A percentile compares a stretch with the other conserved stretches of the same genome.
These are phyloP conservation scores for Neonectria sp. DNA, from an alignment of 2,329 filamentous ascomycete species.

Conservation along the genomic window DNA sequence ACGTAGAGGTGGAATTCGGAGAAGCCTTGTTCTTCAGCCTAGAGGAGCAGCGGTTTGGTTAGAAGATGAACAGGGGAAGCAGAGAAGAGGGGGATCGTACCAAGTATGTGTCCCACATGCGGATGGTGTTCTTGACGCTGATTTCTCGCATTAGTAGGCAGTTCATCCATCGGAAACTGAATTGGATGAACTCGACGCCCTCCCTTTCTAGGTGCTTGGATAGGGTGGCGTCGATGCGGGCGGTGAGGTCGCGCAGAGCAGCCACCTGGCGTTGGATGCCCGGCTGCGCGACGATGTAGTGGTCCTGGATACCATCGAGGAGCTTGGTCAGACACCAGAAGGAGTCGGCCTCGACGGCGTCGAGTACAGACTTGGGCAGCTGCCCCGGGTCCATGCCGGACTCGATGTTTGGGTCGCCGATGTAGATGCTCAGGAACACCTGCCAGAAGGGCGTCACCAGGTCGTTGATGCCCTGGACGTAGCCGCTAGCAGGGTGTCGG, in stretches of 20 bases:
- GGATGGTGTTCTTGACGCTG: slow-evolving; percentile 94
- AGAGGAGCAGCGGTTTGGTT: neutral
- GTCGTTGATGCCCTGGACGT: slow-evolving; percentile 99
- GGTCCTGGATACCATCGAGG: slow-evolving; percentile 98
- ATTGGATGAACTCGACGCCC: slow-evolving; percentile 98
- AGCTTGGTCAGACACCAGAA: slow-evolving; percentile 99
- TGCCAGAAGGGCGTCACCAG: slow-evolving; percentile 98
- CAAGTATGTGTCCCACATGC: slow-evolving; percentile 99
- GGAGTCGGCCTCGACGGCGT: slow-evolving; percentile 96
- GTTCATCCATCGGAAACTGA: slow-evolving; percentile 99
- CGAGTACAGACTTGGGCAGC: slow-evolving; percentile 88
- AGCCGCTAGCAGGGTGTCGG: slow-evolving; percentile 95
- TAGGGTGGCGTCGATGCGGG: slow-evolving; percentile 86
- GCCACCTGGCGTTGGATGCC: slow-evolving; percentile 96
- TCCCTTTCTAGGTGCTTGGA: slow-evolving; percentile 92
- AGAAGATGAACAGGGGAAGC: neutral
- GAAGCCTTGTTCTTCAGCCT: slow-evolving; percentile 99
- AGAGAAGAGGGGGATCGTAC: slow-evolving; percentile 67
- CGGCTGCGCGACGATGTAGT: slow-evolving; percentile 98
- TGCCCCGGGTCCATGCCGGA: slow-evolving; percentile 97
- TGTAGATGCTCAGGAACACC: slow-evolving; percentile 94
- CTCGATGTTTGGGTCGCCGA: slow-evolving; percentile 93
- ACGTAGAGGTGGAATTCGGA: slow-evolving; percentile 99
- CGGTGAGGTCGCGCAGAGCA: slow-evolving; percentile 89
- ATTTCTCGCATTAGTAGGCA: slow-evolving; percentile 98